phyloP scores from a whole-genome alignment of 2,329 filamentous ascomycete species.

The Aspergillus sp. region DNA sequence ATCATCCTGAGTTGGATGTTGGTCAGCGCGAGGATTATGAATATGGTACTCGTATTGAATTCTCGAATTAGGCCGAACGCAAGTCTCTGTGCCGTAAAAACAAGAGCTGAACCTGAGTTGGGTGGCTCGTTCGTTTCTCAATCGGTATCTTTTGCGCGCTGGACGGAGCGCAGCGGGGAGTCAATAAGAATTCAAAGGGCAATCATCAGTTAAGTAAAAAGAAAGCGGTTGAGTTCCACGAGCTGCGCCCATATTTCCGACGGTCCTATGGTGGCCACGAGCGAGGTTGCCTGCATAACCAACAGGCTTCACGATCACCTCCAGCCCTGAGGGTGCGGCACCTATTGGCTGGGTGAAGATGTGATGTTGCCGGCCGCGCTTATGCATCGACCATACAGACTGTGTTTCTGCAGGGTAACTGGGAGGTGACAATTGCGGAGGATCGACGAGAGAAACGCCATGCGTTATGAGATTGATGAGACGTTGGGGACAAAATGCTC shows the following conservation, averaged over 20 bases:
- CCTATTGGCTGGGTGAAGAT: slow-evolving; percentile 14
- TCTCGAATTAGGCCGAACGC: neutral
- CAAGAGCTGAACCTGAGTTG: neutral
- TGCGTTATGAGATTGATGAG: neutral
- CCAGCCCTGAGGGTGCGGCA: slow-evolving; percentile 1
- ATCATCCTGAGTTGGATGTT: neutral
- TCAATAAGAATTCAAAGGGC: slow-evolving; percentile 2
- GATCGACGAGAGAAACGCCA: slow-evolving; percentile 7
- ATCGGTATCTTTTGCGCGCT: neutral
- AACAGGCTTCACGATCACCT: slow-evolving; percentile 11
- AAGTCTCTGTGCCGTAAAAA: neutral
- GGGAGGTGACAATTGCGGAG: slow-evolving; percentile 1
- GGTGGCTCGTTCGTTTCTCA: neutral
- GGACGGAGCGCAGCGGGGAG: neutral
- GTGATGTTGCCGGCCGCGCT: slow-evolving; percentile 12
- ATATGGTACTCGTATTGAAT: neutral
- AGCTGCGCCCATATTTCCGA: slow-evolving; percentile 8
- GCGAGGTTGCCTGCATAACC: slow-evolving; percentile 8
- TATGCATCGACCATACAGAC: slow-evolving; percentile 9
- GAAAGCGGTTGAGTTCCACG: slow-evolving; percentile 6
- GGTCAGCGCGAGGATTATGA: neutral
- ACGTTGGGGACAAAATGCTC: neutral
- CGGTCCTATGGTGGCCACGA: slow-evolving; percentile 16
- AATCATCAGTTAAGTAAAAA: neutral
- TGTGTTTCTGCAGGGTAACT: neutral